These are phyloP conservation scores for Kwoniella sp. DNA, from an alignment of 768 basidiomycete species.

Conservation along the genomic window DNA sequence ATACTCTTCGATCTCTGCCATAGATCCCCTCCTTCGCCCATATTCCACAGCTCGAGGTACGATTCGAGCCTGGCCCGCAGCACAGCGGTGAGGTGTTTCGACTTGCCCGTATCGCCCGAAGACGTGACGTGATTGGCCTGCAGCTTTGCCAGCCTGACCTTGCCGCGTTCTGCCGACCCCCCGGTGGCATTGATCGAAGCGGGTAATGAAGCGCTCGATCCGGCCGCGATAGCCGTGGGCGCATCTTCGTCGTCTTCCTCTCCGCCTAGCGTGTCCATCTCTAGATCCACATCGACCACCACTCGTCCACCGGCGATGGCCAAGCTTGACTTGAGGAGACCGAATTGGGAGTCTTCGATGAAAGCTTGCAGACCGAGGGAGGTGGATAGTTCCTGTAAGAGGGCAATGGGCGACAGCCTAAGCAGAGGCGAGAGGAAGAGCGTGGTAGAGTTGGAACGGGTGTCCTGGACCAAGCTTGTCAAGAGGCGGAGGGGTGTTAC, in stretches of 20 bases:
- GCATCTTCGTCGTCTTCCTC: constrained; percentile 24
- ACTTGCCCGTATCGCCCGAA: constrained; percentile 20
- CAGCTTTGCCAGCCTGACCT: constrained; percentile 27
- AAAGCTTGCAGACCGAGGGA: constrained; percentile 32
- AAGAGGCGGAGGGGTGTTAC: not conserved
- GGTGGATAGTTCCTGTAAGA: constrained; percentile 23
- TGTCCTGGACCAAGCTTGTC: not conserved
- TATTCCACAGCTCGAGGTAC: constrained; percentile 31
- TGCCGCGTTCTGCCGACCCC: constrained; percentile 8
- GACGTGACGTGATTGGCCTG: constrained; percentile 27
- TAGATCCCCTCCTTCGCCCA: not conserved
- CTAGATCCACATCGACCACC: constrained; percentile 41
- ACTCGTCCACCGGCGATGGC: constrained; percentile 36
- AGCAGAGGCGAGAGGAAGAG: constrained; percentile 21
- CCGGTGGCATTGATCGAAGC: not conserved
- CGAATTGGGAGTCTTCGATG: constrained; percentile 45
- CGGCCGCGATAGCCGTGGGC: constrained; percentile 3
- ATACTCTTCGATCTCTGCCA: constrained; percentile 9
- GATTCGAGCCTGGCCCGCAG: constrained; percentile 13
- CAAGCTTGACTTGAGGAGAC: constrained; percentile 33
- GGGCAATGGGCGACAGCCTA: constrained; percentile 13
- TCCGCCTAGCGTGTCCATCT: constrained; percentile 20
- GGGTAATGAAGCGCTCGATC: not conserved
- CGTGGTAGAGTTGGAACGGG: not conserved
- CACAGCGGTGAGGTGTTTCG: constrained; percentile 16